phyloP scores from a whole-genome alignment of 768 basidiomycete genomes.

The Lactifluus hygrophoroides region DNA sequence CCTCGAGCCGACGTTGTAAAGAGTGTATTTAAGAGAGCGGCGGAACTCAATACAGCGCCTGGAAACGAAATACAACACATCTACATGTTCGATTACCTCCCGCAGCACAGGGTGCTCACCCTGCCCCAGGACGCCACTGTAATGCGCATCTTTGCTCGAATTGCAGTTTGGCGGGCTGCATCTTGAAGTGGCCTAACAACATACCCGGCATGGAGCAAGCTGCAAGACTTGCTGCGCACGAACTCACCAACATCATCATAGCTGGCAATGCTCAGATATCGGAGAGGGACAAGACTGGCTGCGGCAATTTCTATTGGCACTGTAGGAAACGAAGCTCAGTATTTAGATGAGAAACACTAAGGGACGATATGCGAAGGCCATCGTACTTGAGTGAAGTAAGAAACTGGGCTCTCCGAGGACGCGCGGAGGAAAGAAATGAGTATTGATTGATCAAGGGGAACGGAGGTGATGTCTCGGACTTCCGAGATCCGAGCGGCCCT shows the following conservation, averaged over 20 bases:
- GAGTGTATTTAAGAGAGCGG: neutral
- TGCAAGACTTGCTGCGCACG: neutral
- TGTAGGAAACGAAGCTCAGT: no score
- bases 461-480: no score
- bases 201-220: neutral
- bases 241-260: neutral
- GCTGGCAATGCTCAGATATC: neutral
- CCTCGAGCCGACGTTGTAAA: neutral
- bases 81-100: constrained; percentile 35
- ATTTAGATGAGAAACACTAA: no score
- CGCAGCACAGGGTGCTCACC: constrained; percentile 30
- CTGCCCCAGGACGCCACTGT: constrained; percentile 27
- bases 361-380: no score
- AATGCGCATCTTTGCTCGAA: constrained; percentile 36
- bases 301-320: no score
- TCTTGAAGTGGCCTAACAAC: neutral
- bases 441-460: no score
- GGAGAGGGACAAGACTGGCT: constrained; percentile 5
- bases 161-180: neutral
- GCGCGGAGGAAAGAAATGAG: no score
- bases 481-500: no score
- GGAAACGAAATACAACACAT: constrained; percentile 26
- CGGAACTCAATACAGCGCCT: constrained; percentile 2
- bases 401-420: no score
- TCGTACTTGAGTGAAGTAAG: no score